Percentiles rank a stretch among this genome's conserved stretches.
Conservation (phyloP, 2,329 filamentous ascomycete species). For the Diplodia corticola region DNA sequence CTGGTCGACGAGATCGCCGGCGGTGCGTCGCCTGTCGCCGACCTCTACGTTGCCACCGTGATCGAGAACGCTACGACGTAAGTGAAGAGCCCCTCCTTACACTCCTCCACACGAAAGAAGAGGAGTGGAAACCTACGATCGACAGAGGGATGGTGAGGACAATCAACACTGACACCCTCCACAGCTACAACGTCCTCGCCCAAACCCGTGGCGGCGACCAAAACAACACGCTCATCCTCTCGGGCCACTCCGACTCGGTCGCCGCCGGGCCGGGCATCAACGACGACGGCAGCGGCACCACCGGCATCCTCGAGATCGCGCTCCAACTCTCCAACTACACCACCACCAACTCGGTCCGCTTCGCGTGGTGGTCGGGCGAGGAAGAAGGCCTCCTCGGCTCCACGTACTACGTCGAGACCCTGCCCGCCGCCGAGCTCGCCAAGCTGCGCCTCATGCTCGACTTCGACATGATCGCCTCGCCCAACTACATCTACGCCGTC, state of each 20-base stretch:
- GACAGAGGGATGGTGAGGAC: slow-evolving; percentile 22
- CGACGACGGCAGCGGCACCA: slow-evolving; percentile 71
- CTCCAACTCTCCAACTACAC: slow-evolving; percentile 67
- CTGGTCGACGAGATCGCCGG: slow-evolving; percentile 56
- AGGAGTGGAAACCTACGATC: background rate
- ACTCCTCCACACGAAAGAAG: background rate
- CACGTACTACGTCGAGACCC: slow-evolving; percentile 54
- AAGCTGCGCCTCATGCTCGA: slow-evolving; percentile 69
- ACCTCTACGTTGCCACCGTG: slow-evolving; percentile 45
- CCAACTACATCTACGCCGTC: slow-evolving; percentile 59
- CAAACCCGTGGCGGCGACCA: slow-evolving; percentile 60
- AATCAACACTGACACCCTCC: slow-evolving; percentile 20
- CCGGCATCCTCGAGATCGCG: slow-evolving; percentile 61
- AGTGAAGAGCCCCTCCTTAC: slow-evolving; percentile 28
- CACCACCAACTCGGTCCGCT: slow-evolving; percentile 69
- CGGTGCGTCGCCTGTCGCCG: slow-evolving; percentile 34
- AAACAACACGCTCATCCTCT: slow-evolving; percentile 59
- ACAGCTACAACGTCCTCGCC: slow-evolving; percentile 57
- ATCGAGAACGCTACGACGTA: slow-evolving; percentile 50
- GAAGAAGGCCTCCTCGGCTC: slow-evolving; percentile 64
- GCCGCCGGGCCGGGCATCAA: slow-evolving; percentile 70
- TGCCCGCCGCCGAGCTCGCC: slow-evolving; percentile 51
- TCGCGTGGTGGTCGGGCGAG: slow-evolving; percentile 65
- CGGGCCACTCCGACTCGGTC: slow-evolving; percentile 64
- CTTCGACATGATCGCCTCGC: slow-evolving; percentile 69